phyloP scores from a whole-genome alignment of 1,139 yeast genomes.

The Hemisphaericaspora xylanilytica region DNA sequence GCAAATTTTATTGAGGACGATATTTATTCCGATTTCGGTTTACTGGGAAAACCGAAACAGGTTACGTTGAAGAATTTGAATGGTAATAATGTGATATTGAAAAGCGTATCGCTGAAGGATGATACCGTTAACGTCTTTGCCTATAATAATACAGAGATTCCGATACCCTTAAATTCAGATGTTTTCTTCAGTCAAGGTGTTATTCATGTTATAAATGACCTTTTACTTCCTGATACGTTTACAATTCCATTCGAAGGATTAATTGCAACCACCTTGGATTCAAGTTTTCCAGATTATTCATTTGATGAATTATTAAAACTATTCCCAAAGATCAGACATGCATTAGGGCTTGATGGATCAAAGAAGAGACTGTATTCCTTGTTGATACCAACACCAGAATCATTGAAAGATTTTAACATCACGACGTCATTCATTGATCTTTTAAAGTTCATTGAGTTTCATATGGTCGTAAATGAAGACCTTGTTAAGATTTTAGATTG shows the following conservation, averaged over 20 bases:
- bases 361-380: slow-evolving; percentile 50
- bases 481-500: slow-evolving; percentile 34
- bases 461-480: slow-evolving; percentile 60
- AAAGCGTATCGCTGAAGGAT: slow-evolving; percentile 24
- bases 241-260: slow-evolving; percentile 57
- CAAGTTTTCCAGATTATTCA: slow-evolving; percentile 38
- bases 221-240: slow-evolving; percentile 58
- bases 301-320: slow-evolving; percentile 48
- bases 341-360: slow-evolving; percentile 19
- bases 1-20: slow-evolving; percentile 62
- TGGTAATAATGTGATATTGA: slow-evolving; percentile 32
- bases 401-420: slow-evolving; percentile 53
- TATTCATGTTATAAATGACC: slow-evolving; percentile 62
- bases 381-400: slow-evolving; percentile 68
- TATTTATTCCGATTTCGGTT: slow-evolving; percentile 62
- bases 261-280: slow-evolving; percentile 44
- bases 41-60: slow-evolving; percentile 13
- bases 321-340: slow-evolving; percentile 26
- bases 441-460: slow-evolving; percentile 59
- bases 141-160: slow-evolving; percentile 27
- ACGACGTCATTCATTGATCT: slow-evolving; percentile 45
- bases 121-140: slow-evolving; percentile 23
- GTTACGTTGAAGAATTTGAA: slow-evolving; percentile 19
- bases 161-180: slow-evolving; percentile 54
- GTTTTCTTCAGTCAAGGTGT: slow-evolving; percentile 83